phyloP scores from a whole-genome alignment of 495 filamentous ascomycete species.

The Staphylotrichum tortipilum region DNA sequence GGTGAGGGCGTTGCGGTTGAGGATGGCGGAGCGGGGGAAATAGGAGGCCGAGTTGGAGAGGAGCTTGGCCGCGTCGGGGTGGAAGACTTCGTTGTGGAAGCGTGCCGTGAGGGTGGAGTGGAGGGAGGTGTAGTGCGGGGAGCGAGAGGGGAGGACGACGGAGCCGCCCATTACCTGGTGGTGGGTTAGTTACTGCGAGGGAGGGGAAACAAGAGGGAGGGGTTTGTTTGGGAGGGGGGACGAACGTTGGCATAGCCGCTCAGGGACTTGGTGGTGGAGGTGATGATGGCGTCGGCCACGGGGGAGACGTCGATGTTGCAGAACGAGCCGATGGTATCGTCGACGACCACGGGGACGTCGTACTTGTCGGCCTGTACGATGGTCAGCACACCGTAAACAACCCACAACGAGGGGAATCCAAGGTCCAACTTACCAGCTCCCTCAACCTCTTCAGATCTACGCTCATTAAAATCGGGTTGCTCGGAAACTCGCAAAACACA shows the following conservation, averaged over 20 bases:
- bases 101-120: constrained; percentile 17
- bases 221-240: constrained; percentile 22
- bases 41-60: constrained; percentile 35
- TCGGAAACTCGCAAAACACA: constrained; percentile 40
- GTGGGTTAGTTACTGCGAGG: background rate
- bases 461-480: constrained; percentile 37
- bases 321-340: constrained; percentile 45
- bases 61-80: constrained; percentile 32
- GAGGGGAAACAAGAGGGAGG: constrained; percentile 19
- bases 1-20: constrained; percentile 36
- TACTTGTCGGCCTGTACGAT: constrained; percentile 32
- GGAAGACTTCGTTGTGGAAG: constrained; percentile 35
- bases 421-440: constrained; percentile 15
- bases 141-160: constrained; percentile 34
- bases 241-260: constrained; percentile 44
- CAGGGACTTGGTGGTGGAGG: constrained; percentile 44
- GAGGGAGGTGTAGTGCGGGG: constrained; percentile 21
- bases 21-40: constrained; percentile 26
- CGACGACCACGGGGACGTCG: constrained; percentile 37
- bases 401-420: background rate
- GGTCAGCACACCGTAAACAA: background rate
- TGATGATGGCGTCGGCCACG: constrained; percentile 37
- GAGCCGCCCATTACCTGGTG: constrained; percentile 39
- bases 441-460: constrained; percentile 36
- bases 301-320: constrained; percentile 39